phyloP scores from a whole-genome alignment of 1,139 yeast species.

The Ashbya aceris region DNA sequence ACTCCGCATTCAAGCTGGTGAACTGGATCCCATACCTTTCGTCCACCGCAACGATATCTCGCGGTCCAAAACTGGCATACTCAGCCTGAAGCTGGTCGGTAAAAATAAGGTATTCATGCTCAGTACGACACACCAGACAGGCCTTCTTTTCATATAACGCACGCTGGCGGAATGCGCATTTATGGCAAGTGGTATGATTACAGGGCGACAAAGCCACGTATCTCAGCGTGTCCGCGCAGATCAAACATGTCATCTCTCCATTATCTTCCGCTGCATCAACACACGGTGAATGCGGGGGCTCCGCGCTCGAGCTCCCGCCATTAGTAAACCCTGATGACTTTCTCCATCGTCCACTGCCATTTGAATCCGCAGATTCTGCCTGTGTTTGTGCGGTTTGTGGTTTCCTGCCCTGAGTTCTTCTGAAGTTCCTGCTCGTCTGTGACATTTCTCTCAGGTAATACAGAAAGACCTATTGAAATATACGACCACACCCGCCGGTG shows the following conservation, averaged over 20 bases:
- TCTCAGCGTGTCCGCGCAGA: constrained; percentile 67
- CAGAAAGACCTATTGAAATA: no score
- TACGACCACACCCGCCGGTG: no score
- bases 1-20: constrained; percentile 37
- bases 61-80: constrained; percentile 34
- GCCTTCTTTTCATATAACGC: constrained; percentile 63
- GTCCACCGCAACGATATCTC: constrained; percentile 32
- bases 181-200: constrained; percentile 75
- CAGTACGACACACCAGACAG: constrained; percentile 80
- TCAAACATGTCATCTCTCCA: constrained; percentile 49
- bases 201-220: constrained; percentile 73
- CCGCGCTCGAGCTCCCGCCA: no score
- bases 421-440: no score
- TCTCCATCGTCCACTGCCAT: no score
- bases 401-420: no score
- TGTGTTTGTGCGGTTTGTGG: no score
- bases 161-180: constrained; percentile 74
- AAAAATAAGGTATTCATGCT: constrained; percentile 49
- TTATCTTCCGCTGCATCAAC: constrained; percentile 27
- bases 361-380: no score
- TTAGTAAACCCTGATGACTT: no score
- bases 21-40: constrained; percentile 45
- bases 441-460: no score
- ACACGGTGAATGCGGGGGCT: not conserved
- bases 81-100: constrained; percentile 40